Evolutionary conservation across 1,284 basidiomycete species (phyloP).

Genomic region (Fistulina hepatica): DNA sequence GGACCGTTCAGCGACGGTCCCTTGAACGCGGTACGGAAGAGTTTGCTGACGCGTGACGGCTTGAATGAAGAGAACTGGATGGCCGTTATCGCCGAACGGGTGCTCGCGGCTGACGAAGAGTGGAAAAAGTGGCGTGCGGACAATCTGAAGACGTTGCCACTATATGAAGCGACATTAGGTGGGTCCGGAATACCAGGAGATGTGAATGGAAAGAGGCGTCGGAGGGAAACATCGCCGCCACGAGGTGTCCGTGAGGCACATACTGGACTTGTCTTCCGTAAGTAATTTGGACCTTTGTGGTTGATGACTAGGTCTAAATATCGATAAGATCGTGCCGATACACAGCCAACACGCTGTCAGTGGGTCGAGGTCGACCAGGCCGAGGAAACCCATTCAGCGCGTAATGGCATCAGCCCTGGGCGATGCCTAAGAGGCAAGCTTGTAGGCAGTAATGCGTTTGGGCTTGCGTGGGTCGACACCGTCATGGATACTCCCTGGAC

Average conservation of each 20-base stretch:
- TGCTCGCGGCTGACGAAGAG: constrained; percentile 49
- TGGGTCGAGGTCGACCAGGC: constrained; percentile 44
- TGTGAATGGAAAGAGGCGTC: constrained; percentile 17
- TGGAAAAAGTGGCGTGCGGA: constrained; percentile 55
- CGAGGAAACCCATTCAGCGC: constrained; percentile 30
- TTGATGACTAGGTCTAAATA: constrained; percentile 4
- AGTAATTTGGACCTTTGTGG: constrained; percentile 5
- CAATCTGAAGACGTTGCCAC: constrained; percentile 34
- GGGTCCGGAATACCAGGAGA: constrained; percentile 17
- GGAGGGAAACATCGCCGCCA: constrained; percentile 26
- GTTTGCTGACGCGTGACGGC: constrained; percentile 56
- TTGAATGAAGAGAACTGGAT: constrained; percentile 87
- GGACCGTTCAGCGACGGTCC: constrained; percentile 81
- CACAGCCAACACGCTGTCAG: constrained; percentile 53
- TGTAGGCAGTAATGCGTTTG: constrained; percentile 69
- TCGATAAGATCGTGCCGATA: constrained; percentile 53
- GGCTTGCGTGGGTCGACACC: constrained; percentile 66
- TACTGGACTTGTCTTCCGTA: constrained; percentile 28
- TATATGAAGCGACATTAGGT: no score
- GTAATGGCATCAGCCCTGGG: no score
- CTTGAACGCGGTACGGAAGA: constrained; percentile 68
- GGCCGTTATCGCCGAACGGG: constrained; percentile 59
- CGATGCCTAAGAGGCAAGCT: no score
- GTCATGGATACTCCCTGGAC: constrained; percentile 48
- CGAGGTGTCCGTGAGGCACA: constrained; percentile 68